Evolutionary conservation across 176 grass and related monocot genomes (phyloP).

Genomic region (maize (Zea mays)): DNA sequence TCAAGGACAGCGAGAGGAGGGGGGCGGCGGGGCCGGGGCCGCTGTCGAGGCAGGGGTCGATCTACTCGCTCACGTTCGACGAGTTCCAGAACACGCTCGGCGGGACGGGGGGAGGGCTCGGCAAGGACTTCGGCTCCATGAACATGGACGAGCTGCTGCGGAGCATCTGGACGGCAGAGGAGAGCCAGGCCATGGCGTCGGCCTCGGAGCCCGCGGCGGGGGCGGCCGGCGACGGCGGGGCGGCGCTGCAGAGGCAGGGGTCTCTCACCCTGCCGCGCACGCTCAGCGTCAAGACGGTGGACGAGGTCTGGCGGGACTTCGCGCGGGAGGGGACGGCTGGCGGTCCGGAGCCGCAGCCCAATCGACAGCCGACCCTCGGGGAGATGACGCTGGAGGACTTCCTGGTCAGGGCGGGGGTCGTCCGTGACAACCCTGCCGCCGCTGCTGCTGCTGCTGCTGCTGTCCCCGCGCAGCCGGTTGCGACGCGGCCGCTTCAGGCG

Average conservation of each 20-base stretch:
- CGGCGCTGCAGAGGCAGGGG: constrained; percentile 58
- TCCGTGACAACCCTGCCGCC: constrained; percentile 43
- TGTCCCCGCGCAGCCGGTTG: constrained; percentile 6
- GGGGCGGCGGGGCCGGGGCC: constrained; percentile 17
- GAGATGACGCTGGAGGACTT: constrained; percentile 95
- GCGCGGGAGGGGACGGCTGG: constrained; percentile 20
- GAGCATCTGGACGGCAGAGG: constrained; percentile 92
- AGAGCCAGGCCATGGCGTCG: constrained; percentile 64
- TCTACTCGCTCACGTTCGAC: constrained; percentile 85
- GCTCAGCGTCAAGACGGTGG: constrained; percentile 78
- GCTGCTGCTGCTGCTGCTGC: constrained; percentile 1
- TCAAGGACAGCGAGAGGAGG: constrained; percentile 32
- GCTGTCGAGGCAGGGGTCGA: constrained; percentile 64
- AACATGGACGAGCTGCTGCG: constrained; percentile 90
- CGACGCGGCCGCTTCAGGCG: constrained; percentile 33
- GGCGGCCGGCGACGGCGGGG: background rate
- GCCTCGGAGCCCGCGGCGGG: constrained; percentile 9
- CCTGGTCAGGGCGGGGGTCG: constrained; percentile 67
- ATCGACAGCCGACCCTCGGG: constrained; percentile 63
- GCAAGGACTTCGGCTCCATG: constrained; percentile 95
- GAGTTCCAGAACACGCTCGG: constrained; percentile 81
- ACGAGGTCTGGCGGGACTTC: constrained; percentile 73
- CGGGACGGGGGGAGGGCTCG: constrained; percentile 27
- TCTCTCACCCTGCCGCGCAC: constrained; percentile 74
- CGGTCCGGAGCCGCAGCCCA: constrained; percentile 29